Evolutionary conservation across 2,329 filamentous ascomycete species (phyloP).

Genomic region (Mollisiaceae sp.): DNA sequence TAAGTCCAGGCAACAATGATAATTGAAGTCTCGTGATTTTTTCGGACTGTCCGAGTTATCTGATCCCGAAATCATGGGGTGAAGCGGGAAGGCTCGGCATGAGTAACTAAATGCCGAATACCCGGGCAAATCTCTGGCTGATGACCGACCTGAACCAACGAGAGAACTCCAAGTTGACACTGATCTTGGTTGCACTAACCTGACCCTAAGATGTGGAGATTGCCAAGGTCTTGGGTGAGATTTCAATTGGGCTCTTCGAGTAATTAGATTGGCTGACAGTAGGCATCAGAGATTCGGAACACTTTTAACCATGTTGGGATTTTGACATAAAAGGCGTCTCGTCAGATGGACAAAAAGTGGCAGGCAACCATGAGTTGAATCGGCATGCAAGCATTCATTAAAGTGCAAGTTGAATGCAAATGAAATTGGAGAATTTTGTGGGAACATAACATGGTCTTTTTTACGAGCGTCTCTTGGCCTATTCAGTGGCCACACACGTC

Average conservation of each 20-base stretch:
- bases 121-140: background rate
- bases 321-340: background rate
- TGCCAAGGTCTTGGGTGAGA: no score
- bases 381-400: background rate
- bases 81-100: background rate
- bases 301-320: background rate
- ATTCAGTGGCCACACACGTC: background rate
- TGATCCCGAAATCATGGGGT: slow-evolving; percentile 1
- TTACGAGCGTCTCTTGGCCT: background rate
- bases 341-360: no score
- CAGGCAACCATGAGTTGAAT: no score
- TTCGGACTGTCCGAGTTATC: background rate
- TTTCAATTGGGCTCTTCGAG: no score
- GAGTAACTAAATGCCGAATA: background rate
- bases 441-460: background rate
- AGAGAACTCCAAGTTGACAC: background rate
- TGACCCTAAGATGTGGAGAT: background rate
- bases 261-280: background rate
- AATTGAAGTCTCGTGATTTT: background rate
- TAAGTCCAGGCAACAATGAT: background rate
- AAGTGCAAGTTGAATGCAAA: background rate
- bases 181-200: background rate
- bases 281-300: background rate
- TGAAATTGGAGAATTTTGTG: background rate
- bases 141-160: background rate